These are phyloP conservation scores for Camelina neglecta DNA, from an alignment of 345 rosid species.

Conservation along the genomic window DNA sequence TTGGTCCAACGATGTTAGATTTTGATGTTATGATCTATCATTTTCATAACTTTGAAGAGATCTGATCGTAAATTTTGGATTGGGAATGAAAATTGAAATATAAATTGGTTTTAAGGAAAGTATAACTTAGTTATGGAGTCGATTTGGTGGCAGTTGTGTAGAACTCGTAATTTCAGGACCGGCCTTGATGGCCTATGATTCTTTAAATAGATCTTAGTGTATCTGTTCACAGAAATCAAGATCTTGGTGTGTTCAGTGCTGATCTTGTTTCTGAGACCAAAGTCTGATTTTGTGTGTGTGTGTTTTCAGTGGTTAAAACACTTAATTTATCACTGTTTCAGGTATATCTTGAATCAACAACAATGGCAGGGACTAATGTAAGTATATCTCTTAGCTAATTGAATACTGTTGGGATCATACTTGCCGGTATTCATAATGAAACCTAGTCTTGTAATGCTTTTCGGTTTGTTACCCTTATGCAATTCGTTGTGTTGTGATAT, in stretches of 20 bases:
- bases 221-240: neutral
- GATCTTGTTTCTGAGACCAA: constrained; percentile 8
- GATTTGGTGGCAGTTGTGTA: constrained; percentile 1
- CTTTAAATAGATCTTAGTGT: constrained; percentile 3
- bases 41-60: constrained; percentile 2
- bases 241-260: neutral
- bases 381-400: constrained; percentile 21
- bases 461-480: neutral
- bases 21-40: neutral
- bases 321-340: constrained; percentile 18
- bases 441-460: neutral
- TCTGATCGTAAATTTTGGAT: constrained; percentile 16
- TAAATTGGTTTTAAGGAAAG: neutral
- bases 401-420: neutral
- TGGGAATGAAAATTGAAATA: neutral
- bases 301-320: constrained; percentile 3
- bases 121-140: neutral
- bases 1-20: neutral
- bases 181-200: constrained; percentile 3
- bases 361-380: constrained; percentile 43
- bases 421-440: neutral
- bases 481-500: constrained; percentile 5
- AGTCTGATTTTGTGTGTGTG: neutral
- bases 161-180: neutral
- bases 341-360: constrained; percentile 30